phyloP scores from a whole-genome alignment of 768 basidiomycete genomes.

The Russula vinacea region DNA sequence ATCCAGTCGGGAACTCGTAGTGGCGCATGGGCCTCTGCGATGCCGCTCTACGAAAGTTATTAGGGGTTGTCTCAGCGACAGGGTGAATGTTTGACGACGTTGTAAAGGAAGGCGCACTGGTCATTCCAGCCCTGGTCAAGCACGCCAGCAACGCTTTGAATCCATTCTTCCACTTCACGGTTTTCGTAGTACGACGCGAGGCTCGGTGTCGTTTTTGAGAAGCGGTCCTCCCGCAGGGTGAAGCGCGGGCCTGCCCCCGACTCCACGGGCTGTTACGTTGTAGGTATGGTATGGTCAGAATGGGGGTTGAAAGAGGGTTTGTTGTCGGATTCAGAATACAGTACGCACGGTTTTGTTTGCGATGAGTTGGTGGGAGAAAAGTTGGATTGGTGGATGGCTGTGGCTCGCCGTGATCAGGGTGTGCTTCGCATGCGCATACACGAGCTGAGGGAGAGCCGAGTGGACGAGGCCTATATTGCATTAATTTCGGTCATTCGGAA shows the following conservation, averaged over 20 bases:
- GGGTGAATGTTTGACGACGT: neutral
- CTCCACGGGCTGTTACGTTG: conserved; percentile 61
- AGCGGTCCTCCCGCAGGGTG: conserved; percentile 70
- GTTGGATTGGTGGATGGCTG: conserved; percentile 57
- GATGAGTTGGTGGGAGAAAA: conserved; percentile 86
- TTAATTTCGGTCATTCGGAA: neutral
- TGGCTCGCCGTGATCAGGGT: conserved; percentile 51
- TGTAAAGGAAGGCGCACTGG: conserved; percentile 49
- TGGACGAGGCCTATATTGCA: conserved; percentile 64
- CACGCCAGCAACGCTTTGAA: conserved; percentile 84
- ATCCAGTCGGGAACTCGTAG: conserved; percentile 97
- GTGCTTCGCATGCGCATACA: conserved; percentile 76
- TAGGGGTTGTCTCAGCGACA: neutral
- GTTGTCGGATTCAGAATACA: neutral
- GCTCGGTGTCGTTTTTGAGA: conserved; percentile 66
- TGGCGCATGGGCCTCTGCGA: conserved; percentile 54
- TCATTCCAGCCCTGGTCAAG: conserved; percentile 87
- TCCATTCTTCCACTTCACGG: conserved; percentile 90
- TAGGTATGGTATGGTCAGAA: too few relatives aligned
- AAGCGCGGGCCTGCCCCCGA: conserved; percentile 61
- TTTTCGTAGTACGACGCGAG: conserved; percentile 81
- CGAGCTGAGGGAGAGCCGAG: conserved; percentile 72
- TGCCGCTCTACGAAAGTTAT: conserved; percentile 48
- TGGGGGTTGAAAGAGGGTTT: neutral
- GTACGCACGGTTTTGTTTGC: conserved; percentile 62